These are phyloP conservation scores for Wickerhamomyces kurtzmanii DNA, from an alignment of 805 yeast species.

Conservation along the genomic window DNA sequence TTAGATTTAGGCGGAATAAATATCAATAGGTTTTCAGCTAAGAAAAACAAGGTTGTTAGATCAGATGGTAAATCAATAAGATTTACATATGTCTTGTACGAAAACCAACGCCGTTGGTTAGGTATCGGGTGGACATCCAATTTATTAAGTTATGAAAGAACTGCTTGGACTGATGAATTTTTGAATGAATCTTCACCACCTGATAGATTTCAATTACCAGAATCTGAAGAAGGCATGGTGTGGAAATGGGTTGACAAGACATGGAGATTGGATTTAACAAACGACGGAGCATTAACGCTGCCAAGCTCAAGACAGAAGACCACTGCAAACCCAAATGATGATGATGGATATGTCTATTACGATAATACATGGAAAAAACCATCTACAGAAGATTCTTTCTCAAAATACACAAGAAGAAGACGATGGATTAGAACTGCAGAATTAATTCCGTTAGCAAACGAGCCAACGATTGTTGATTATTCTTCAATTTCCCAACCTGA, in stretches of 20 bases:
- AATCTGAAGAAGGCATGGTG: conserved; percentile 57
- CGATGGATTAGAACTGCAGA: conserved; percentile 96
- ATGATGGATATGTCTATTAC: conserved; percentile 81
- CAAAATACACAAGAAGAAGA: conserved; percentile 88
- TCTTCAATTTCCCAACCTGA: conserved; percentile 2
- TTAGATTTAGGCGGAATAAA: conserved; percentile 56
- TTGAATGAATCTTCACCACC: conserved; percentile 76
- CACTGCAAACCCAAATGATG: conserved; percentile 58
- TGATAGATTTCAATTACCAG: conserved; percentile 74
- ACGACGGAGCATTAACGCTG: conserved; percentile 75
- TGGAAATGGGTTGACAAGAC: conserved; percentile 96
- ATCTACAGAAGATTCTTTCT: conserved; percentile 74
- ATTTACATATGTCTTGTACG: conserved; percentile 87
- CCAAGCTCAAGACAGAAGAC: conserved; percentile 46
- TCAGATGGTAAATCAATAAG: conserved; percentile 50
- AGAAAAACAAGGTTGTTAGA: conserved; percentile 22
- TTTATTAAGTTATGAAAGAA: conserved; percentile 82
- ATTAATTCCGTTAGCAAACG: conserved; percentile 47
- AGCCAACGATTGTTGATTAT: too few relatives aligned
- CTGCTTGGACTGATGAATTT: conserved; percentile 97
- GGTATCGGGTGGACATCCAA: conserved; percentile 98
- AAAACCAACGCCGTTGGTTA: conserved; percentile 94
- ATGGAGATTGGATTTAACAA: conserved; percentile 86
- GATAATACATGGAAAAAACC: conserved; percentile 96
- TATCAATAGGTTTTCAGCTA: conserved; percentile 28